A percentile compares a stretch with the other conserved stretches of the same genome.
Conservation (phyloP, 768 basidiomycete genomes). For the Psilocybe subaeruginosa region DNA sequence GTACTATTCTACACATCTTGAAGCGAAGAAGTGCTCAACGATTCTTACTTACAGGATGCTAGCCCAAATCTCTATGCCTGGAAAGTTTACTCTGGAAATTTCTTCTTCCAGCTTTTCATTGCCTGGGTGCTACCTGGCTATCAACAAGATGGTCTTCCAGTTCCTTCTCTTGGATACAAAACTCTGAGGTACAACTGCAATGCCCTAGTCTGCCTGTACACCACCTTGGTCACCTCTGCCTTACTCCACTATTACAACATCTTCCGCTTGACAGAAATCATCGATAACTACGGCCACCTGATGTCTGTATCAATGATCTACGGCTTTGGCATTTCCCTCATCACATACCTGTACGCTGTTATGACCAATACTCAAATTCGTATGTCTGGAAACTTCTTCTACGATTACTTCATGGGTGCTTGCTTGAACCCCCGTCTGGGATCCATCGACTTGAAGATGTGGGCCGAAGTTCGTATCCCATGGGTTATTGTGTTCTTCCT, state of each 20-base stretch:
- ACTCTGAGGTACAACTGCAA: conserved; percentile 97
- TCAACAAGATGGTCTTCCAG: conserved; percentile 93
- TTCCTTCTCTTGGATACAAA: conserved; percentile 92
- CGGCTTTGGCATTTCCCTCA: conserved; percentile 80
- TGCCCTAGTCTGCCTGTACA: conserved; percentile 83
- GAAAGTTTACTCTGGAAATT: conserved; percentile 88
- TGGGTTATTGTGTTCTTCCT: conserved; percentile 97
- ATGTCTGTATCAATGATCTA: conserved; percentile 96
- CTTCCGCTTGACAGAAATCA: conserved; percentile 92
- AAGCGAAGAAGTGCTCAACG: not conserved
- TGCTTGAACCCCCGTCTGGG: conserved; percentile 92
- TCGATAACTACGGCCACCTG: conserved; percentile 94
- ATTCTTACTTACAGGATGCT: conserved; percentile 68
- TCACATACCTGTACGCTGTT: conserved; percentile 81
- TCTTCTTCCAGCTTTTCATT: conserved; percentile 87
- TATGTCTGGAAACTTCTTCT: conserved; percentile 94
- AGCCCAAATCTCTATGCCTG: conserved; percentile 87
- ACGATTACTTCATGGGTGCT: conserved; percentile 98
- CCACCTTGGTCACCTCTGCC: conserved; percentile 75
- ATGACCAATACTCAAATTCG: conserved; percentile 80
- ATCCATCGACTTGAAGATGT: conserved; percentile 96
- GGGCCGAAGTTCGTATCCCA: conserved; percentile 94
- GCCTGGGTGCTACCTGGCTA: conserved; percentile 92
- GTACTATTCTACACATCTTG: conserved; percentile 40
- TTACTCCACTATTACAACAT: conserved; percentile 76